Percentiles rank a stretch among this genome's conserved stretches.
phyloP scores from a whole-genome alignment of 345 rosid species.

The Iberis pinnata region DNA sequence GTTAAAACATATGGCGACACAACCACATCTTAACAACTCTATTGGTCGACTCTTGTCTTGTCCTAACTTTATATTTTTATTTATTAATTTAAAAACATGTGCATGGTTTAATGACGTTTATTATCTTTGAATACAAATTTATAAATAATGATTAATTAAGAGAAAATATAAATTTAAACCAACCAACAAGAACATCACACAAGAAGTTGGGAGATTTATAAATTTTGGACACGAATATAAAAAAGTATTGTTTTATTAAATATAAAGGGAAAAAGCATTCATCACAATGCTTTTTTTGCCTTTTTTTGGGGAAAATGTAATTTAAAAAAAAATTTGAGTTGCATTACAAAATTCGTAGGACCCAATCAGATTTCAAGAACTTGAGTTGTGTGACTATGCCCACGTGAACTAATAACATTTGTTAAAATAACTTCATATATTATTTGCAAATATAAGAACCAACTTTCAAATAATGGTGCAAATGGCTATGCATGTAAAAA shows the following conservation, averaged over 20 bases:
- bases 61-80: conserved; percentile 7
- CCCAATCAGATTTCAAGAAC: conserved; percentile 30
- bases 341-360: conserved; percentile 30
- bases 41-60: conserved; percentile 25
- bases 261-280: conserved; percentile 17
- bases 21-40: conserved; percentile 22
- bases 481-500: too few species aligned
- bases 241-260: conserved; percentile 1
- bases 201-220: conserved; percentile 28
- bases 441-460: too few species aligned
- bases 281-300: conserved; percentile 16
- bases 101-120: conserved; percentile 23
- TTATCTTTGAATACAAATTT: conserved; percentile 5
- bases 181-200: conserved; percentile 7
- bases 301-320: too few species aligned
- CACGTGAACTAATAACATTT: conserved; percentile 22
- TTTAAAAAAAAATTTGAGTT: conserved; percentile 18
- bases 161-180: not conserved
- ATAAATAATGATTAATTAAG: conserved; percentile 7
- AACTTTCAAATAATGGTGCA: too few species aligned
- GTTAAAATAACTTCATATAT: not conserved
- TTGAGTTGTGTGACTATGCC: conserved; percentile 15
- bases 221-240: conserved; percentile 18
- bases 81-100: conserved; percentile 19
- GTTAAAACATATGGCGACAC: conserved; percentile 33